phyloP scores from a whole-genome alignment of 208 protist genomes.

The Leishmania gerbilli region DNA sequence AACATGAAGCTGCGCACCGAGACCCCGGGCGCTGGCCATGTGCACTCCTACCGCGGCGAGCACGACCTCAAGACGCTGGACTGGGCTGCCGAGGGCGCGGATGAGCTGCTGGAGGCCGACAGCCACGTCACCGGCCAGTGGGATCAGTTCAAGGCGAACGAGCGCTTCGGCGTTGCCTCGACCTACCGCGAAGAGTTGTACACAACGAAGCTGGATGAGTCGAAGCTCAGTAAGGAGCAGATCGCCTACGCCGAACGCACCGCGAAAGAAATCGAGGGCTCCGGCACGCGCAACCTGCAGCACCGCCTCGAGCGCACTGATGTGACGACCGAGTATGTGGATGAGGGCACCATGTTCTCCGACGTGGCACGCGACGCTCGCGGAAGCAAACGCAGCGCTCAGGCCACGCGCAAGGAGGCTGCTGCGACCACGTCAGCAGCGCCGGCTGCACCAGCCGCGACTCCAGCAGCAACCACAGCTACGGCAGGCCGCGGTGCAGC shows the following conservation, averaged over 20 bases:
- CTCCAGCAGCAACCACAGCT: conserved; percentile 1
- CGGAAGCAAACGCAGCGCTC: conserved; percentile 9
- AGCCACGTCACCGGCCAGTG: conserved; percentile 60
- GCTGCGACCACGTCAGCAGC: conserved; percentile 5
- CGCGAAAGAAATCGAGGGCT: conserved; percentile 79
- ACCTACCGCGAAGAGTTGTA: conserved; percentile 89
- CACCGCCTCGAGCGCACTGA: conserved; percentile 77
- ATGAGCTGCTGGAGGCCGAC: conserved; percentile 70
- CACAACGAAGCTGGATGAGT: conserved; percentile 88
- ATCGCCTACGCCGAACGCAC: conserved; percentile 62
- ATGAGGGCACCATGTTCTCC: conserved; percentile 83
- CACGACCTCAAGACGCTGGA: conserved; percentile 73
- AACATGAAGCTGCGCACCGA: conserved; percentile 75
- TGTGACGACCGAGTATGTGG: conserved; percentile 44
- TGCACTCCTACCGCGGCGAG: conserved; percentile 47
- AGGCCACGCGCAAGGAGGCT: conserved; percentile 20
- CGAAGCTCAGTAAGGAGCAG: conserved; percentile 76
- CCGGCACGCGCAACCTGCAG: conserved; percentile 54
- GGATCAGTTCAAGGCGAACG: conserved; percentile 91
- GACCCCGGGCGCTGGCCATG: conserved; percentile 54
- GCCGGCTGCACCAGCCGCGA: conserved; percentile 29
- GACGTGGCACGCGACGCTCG: conserved; percentile 54
- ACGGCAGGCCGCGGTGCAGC: conserved; percentile 8
- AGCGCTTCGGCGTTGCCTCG: conserved; percentile 77
- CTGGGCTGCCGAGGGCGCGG: conserved; percentile 61